phyloP scores from a whole-genome alignment of 2,329 filamentous ascomycete species.

The Stachybotrys chartarum region DNA sequence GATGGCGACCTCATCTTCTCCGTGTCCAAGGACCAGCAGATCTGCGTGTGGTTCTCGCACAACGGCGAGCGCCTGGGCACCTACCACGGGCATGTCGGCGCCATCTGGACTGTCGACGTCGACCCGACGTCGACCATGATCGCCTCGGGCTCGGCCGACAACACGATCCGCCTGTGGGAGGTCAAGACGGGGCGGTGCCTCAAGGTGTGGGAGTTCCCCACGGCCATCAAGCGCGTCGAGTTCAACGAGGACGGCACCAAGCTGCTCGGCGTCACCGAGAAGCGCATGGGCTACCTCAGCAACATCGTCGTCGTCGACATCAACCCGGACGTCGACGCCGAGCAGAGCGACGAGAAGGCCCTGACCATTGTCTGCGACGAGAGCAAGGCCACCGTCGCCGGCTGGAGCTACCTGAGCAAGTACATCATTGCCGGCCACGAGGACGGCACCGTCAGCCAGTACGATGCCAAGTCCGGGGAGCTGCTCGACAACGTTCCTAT shows the following conservation, averaged over 20 bases:
- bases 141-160: conserved; percentile 93
- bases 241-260: conserved; percentile 91
- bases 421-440: conserved; percentile 98
- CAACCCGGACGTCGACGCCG: conserved; percentile 71
- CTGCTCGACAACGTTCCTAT: conserved; percentile 71
- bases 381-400: conserved; percentile 95
- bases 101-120: conserved; percentile 97
- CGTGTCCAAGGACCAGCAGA: conserved; percentile 90
- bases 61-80: conserved; percentile 97
- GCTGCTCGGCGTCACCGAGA: conserved; percentile 92
- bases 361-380: conserved; percentile 89
- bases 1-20: conserved; percentile 98
- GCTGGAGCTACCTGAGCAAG: conserved; percentile 89
- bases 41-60: conserved; percentile 94
- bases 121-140: conserved; percentile 88
- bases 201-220: conserved; percentile 97
- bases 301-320: conserved; percentile 93
- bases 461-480: conserved; percentile 88
- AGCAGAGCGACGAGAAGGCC: conserved; percentile 76
- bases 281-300: conserved; percentile 93
- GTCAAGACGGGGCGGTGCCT: conserved; percentile 85
- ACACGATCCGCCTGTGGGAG: conserved; percentile 97
- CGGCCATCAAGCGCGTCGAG: conserved; percentile 94
- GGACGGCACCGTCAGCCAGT: conserved; percentile 86
- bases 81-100: conserved; percentile 94